phyloP scores from a whole-genome alignment of 176 grass and related monocot species.

The Hsuehochloa calcarea region DNA sequence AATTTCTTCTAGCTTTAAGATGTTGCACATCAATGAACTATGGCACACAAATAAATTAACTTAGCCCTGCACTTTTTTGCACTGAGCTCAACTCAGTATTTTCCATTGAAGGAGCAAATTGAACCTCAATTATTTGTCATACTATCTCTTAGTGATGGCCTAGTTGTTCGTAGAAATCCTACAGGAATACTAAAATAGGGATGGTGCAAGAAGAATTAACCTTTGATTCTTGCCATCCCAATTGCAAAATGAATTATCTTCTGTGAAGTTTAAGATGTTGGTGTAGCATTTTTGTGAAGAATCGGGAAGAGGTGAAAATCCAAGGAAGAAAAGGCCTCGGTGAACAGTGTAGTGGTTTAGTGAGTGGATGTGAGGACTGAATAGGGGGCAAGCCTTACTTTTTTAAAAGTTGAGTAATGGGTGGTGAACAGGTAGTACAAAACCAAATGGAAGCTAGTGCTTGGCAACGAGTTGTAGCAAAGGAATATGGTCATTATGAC shows the following conservation, averaged over 20 bases:
- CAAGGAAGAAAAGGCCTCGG: conserved; percentile 31
- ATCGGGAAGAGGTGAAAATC: conserved; percentile 41
- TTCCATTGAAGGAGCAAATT: neutral
- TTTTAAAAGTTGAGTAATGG: conserved; percentile 38
- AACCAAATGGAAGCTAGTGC: conserved; percentile 34
- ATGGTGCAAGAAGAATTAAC: neutral
- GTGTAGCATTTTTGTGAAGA: conserved; percentile 27
- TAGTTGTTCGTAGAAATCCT: no score
- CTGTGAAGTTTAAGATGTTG: neutral
- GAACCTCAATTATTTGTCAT: neutral
- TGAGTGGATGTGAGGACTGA: conserved; percentile 35
- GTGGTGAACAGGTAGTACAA: conserved; percentile 47
- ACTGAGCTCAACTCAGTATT: neutral
- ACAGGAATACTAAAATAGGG: neutral
- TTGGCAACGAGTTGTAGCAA: conserved; percentile 42
- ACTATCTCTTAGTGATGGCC: no score
- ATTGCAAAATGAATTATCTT: neutral
- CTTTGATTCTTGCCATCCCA: neutral
- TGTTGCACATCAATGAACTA: neutral
- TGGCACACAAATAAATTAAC: neutral
- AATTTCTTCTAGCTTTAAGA: neutral
- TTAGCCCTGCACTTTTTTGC: no score
- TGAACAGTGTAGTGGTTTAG: neutral
- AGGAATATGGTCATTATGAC: conserved; percentile 43
- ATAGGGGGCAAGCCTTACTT: conserved; percentile 31